A percentile compares a stretch with the other conserved stretches of the same genome.
These are phyloP conservation scores for Trapa bicornis DNA, from an alignment of 345 rosid species.

Conservation along the genomic window DNA sequence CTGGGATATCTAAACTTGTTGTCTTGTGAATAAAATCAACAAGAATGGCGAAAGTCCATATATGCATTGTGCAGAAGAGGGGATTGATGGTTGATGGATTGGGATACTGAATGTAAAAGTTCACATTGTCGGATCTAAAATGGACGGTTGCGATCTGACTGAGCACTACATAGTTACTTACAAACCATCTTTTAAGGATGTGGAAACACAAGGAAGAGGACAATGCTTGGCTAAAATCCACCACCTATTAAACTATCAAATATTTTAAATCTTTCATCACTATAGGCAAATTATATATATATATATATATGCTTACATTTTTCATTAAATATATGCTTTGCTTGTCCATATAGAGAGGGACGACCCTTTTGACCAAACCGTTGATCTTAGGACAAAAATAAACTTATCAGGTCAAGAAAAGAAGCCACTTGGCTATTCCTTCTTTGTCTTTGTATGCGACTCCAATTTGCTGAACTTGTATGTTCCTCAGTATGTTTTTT, in stretches of 20 bases:
- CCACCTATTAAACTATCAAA: not conserved
- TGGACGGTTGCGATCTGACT: conserved; percentile 40
- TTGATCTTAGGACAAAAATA: not conserved
- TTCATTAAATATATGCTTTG: not conserved
- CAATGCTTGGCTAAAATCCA: conserved; percentile 20
- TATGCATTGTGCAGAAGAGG: not conserved
- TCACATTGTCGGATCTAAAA: conserved; percentile 33
- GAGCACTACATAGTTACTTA: conserved; percentile 30
- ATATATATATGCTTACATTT: too few relatives aligned
- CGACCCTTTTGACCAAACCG: conserved; percentile 14
- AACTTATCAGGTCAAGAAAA: too few relatives aligned
- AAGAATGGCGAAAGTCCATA: conserved; percentile 3
- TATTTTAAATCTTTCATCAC: not conserved
- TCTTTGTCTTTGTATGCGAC: conserved; percentile 12
- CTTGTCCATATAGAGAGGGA: conserved; percentile 6
- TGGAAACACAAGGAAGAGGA: conserved; percentile 40
- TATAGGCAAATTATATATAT: too few relatives aligned
- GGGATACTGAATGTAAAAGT: conserved; percentile 41
- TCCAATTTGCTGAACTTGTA: not conserved
- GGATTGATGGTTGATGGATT: conserved; percentile 3
- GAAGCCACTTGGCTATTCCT: conserved; percentile 8
- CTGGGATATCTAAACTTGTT: conserved; percentile 14
- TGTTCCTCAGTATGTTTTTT: not conserved
- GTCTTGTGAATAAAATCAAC: conserved; percentile 19
- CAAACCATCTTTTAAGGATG: conserved; percentile 40